Evolutionary conservation across 2,329 filamentous ascomycete genomes (phyloP).

Genomic region (Stagonosporopsis chrysanthemi): DNA sequence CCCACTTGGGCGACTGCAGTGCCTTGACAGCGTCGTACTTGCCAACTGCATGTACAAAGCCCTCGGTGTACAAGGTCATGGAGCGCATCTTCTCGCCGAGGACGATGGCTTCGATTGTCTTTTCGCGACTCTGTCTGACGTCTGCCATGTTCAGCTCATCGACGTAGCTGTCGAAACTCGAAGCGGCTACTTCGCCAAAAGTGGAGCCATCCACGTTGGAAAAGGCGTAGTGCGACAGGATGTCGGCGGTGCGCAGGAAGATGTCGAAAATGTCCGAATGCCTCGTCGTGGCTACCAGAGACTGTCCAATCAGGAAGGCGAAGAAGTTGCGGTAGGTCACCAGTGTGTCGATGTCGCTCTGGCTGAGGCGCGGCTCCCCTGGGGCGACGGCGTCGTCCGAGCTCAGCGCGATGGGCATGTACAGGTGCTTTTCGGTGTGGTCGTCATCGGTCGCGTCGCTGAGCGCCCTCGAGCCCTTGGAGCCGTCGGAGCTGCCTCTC

Average conservation of each 20-base stretch:
- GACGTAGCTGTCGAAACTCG: slow-evolving; percentile 77
- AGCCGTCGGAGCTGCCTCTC: slow-evolving; percentile 52
- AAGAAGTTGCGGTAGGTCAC: slow-evolving; percentile 69
- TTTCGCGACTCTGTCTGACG: slow-evolving; percentile 81
- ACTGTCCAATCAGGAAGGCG: slow-evolving; percentile 68
- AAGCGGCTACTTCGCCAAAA: slow-evolving; percentile 67
- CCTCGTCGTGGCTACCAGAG: slow-evolving; percentile 65
- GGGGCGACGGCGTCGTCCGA: slow-evolving; percentile 54
- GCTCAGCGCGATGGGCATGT: slow-evolving; percentile 65
- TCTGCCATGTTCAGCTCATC: slow-evolving; percentile 80
- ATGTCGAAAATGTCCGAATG: slow-evolving; percentile 65
- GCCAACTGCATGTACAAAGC: slow-evolving; percentile 88
- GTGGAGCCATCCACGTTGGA: slow-evolving; percentile 68
- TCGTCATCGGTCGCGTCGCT: slow-evolving; percentile 59
- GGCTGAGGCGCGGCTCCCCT: slow-evolving; percentile 43
- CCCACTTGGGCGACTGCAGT: slow-evolving; percentile 72
- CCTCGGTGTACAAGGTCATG: slow-evolving; percentile 84
- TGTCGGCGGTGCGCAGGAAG: slow-evolving; percentile 66
- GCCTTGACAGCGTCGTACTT: slow-evolving; percentile 78
- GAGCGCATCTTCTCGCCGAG: slow-evolving; percentile 87
- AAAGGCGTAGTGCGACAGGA: slow-evolving; percentile 66
- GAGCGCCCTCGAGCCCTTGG: slow-evolving; percentile 57
- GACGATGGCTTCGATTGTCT: slow-evolving; percentile 88
- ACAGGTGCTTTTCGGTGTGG: slow-evolving; percentile 61
- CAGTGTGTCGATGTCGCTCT: slow-evolving; percentile 63